phyloP scores from a whole-genome alignment of 306 rosid species.

The Oxytropis ochrocephala region DNA sequence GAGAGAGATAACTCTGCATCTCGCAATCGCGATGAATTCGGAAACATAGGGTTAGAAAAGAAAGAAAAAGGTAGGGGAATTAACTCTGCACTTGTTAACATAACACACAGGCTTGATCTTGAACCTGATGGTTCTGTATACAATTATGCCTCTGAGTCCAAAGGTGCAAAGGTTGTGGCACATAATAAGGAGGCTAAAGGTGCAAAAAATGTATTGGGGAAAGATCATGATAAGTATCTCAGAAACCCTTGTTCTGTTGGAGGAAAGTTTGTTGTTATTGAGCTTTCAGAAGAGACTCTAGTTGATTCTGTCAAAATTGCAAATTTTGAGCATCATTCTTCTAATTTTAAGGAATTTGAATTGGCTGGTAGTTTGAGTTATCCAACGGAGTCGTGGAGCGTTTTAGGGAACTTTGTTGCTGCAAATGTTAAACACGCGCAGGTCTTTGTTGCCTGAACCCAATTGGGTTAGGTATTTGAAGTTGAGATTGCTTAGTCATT shows the following conservation, averaged over 20 bases:
- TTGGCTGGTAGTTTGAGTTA: constrained; percentile 67
- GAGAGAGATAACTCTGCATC: constrained; percentile 25
- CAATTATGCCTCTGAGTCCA: constrained; percentile 85
- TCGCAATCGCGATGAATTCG: constrained; percentile 49
- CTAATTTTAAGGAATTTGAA: constrained; percentile 73
- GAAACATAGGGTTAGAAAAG: constrained; percentile 23
- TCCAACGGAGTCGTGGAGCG: constrained; percentile 63
- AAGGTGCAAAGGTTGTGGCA: constrained; percentile 88
- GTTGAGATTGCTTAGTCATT: constrained; percentile 61
- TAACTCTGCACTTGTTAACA: constrained; percentile 35
- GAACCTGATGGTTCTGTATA: constrained; percentile 75
- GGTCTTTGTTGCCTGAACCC: constrained; percentile 58
- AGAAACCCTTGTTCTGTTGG: constrained; percentile 84
- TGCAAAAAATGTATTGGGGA: constrained; percentile 61
- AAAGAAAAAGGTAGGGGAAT: constrained; percentile 31
- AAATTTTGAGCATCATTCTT: constrained; percentile 86
- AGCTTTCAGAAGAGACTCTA: constrained; percentile 79
- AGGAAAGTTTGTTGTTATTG: constrained; percentile 69
- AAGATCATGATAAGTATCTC: constrained; percentile 79
- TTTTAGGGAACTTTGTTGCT: constrained; percentile 58
- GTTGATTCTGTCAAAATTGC: constrained; percentile 78
- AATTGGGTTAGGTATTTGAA: constrained; percentile 82
- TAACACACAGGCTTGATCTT: constrained; percentile 63
- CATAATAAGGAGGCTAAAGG: constrained; percentile 90
- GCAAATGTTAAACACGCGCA: constrained; percentile 79